Evolutionary conservation across 257 asterid species (phyloP).

Genomic region (Verbena officinalis): DNA sequence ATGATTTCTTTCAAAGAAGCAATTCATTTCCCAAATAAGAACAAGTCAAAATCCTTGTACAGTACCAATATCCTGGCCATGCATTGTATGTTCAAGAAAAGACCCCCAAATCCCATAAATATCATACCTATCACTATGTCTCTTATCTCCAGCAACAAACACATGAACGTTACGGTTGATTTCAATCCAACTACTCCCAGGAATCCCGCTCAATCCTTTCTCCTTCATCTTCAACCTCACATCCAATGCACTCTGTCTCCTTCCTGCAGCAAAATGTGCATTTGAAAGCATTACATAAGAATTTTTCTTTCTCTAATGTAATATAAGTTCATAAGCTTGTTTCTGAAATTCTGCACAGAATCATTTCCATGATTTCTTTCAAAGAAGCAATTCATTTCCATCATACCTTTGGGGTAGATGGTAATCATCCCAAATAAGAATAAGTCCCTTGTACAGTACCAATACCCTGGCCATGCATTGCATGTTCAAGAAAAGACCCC

Average conservation of each 20-base stretch:
- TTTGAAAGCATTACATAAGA: constrained; percentile 91
- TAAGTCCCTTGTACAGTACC: too few species aligned
- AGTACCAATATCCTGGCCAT: constrained; percentile 26
- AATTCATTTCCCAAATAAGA: neutral
- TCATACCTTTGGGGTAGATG: too few species aligned
- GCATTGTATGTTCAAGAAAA: constrained; percentile 33
- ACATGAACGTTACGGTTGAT: constrained; percentile 58
- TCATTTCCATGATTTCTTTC: too few species aligned
- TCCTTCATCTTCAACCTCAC: constrained; percentile 63
- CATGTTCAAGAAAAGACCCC: constrained; percentile 39
- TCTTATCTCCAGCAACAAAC: constrained; percentile 63
- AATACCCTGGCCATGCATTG: too few species aligned
- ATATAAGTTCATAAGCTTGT: too few species aligned
- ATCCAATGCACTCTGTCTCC: constrained; percentile 56
- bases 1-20: constrained; percentile 29
- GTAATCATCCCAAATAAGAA: too few species aligned
- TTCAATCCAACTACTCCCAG: constrained; percentile 94
- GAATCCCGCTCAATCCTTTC: constrained; percentile 58
- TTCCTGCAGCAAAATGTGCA: constrained; percentile 78
- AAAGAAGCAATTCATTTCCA: too few species aligned
- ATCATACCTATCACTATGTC: constrained; percentile 43
- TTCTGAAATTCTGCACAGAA: too few species aligned
- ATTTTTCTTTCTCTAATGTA: constrained; percentile 59
- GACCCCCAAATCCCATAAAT: constrained; percentile 44
- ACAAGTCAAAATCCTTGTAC: constrained; percentile 23